phyloP scores from a whole-genome alignment of 805 yeast species.

The Lipomyces chichibuensis region DNA sequence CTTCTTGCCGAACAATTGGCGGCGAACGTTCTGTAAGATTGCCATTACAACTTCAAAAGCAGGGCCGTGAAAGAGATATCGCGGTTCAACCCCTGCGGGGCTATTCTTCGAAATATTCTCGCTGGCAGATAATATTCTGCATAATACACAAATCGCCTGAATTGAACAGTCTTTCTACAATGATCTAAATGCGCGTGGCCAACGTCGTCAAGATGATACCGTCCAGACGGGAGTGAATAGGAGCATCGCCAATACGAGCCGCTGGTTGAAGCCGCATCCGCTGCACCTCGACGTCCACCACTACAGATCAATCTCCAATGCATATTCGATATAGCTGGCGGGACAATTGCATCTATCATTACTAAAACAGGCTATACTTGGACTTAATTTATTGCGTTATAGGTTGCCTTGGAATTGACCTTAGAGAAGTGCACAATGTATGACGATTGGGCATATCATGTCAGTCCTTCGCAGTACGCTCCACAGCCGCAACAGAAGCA shows the following conservation, averaged over 20 bases:
- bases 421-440: constrained; percentile 19
- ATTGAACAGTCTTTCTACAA: neutral
- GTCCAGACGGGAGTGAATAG: neutral
- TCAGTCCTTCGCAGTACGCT: constrained; percentile 33
- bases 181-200: neutral
- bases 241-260: neutral
- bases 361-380: neutral
- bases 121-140: neutral
- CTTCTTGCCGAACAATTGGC: constrained; percentile 2
- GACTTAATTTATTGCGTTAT: neutral
- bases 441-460: constrained; percentile 38
- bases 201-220: neutral
- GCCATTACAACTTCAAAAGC: constrained; percentile 5
- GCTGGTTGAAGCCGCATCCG: neutral
- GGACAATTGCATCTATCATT: neutral
- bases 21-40: constrained; percentile 5
- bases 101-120: neutral
- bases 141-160: neutral
- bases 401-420: neutral
- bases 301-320: neutral
- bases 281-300: neutral
- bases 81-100: neutral
- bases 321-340: neutral
- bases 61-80: neutral
- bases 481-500: constrained; percentile 33